Evolutionary conservation across 176 grass and related monocot genomes (phyloP), one percentile per base, ranked within the genome.

Genomic region (Pontederia crassipes): DNA sequence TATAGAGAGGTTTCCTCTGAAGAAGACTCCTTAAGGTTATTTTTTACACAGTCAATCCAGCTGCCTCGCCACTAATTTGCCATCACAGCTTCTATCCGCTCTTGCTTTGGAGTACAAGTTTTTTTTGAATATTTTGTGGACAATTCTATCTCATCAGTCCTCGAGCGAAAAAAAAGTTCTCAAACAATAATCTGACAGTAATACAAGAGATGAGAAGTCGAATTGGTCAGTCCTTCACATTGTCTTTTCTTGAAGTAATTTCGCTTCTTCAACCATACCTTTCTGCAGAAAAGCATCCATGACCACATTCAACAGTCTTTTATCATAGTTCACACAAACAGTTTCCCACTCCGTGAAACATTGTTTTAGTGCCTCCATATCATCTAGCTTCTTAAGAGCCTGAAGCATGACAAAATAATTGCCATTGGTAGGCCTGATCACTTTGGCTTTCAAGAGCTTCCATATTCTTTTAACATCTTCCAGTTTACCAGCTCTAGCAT

Each of bases 321-420:
- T 49, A 65, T 65, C 62, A 65, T 65, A 65, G 45, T 65, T 65
- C 46, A 65, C 8, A 26, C 46, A 48, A 26, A 9, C 46, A 14
- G 62, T 49, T 49, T 65, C 62, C 62, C 62, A 65, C 46, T 65
- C 62, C 17, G 48, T 45, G 14, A 51, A 65, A 16, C 62, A 65
- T 2, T 51, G 45, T 15, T 65, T 65, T n/a, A 65, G 16, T 24
- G 45, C n/a, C 48, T 48, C 18, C 17, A 49, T 26, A 51, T 65
- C 62, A 28, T 65, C 62, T 1, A 65, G 24, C 26, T 65, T 65
- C 10, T 17, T 50, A 18, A 65, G 62, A 50, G 62, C 62, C 62
- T 65, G 14, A 49, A 65, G 62, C 62, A 65, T 65, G 9, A 49
- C 10, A 13, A 48, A 46, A 48, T 49, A 65, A 18, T 49, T 17